Evolutionary conservation across 2,329 filamentous ascomycete species (phyloP).

Genomic region (Aureobasidium sp.): DNA sequence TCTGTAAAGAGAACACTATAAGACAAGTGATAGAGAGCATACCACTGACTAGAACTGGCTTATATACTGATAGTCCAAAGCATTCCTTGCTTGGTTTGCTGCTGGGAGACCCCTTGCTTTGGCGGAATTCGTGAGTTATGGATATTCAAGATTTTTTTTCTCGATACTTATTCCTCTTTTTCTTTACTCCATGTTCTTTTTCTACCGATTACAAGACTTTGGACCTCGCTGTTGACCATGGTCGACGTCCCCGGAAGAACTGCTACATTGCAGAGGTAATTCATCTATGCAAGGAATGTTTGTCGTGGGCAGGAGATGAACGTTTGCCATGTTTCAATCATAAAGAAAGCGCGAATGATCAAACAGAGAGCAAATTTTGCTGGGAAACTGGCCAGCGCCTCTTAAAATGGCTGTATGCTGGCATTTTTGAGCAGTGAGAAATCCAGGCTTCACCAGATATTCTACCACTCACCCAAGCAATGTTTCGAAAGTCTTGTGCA

Average conservation of each 20-base stretch:
- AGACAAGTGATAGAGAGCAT: neutral
- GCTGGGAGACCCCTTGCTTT: neutral
- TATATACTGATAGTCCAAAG: neutral
- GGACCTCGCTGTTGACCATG: too few relatives aligned
- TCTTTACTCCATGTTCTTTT: neutral
- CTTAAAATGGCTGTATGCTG: neutral
- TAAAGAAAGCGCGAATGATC: neutral
- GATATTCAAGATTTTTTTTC: neutral
- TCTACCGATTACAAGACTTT: too few relatives aligned
- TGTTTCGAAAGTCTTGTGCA: neutral
- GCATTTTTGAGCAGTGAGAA: neutral
- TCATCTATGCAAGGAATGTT: too few relatives aligned
- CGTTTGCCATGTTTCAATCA: too few relatives aligned
- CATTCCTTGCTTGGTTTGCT: neutral
- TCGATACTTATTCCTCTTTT: neutral
- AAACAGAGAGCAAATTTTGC: neutral
- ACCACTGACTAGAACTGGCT: neutral
- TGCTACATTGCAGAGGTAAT: too few relatives aligned
- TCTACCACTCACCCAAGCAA: too few relatives aligned
- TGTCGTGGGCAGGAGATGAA: too few relatives aligned
- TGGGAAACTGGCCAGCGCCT: neutral
- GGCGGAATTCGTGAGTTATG: neutral
- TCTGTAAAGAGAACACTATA: too few relatives aligned
- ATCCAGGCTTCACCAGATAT: too few relatives aligned
- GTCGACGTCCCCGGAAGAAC: too few relatives aligned